Evolutionary conservation across 2,329 filamentous ascomycete species (phyloP), one percentile per base, ranked within the genome.

Genomic region (Colletotrichum caudatum): DNA sequence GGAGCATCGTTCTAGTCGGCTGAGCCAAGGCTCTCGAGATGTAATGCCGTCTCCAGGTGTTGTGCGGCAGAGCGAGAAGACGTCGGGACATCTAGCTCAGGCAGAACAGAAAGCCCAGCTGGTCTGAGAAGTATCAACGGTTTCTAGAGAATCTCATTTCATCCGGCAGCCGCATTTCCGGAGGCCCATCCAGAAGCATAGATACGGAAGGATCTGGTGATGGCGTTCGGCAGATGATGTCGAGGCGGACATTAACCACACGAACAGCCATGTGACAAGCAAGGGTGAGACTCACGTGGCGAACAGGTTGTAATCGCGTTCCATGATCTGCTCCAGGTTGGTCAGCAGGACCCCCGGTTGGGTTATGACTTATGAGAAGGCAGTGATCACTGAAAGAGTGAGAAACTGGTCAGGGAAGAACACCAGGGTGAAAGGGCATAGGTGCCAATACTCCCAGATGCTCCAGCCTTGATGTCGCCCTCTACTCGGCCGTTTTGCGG

Each of bases 1-100:
- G 64, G 64, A 68, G 53, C 29, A 63, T 6, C 44, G 39, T 3
- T 68, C 64, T 12, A 29, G 69, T 5, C 41, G 57, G 9, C 37
- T 60, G 37, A 54, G 26, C 11, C 60, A 20, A 35, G n/a, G 23
- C 16, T 5, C n/a, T 23, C 60, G 48, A 8, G 29, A 33, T 14
- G 5, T 5, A 6, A 6, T n/a, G 39, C 37, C 44, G n/a, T 9
- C 57, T 26, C 33, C 6, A 7, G n/a, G 46, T 0, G 9, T 54
- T 8, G 4, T 56, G 33, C 37, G 20, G 41, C 23, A n/a, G 4
- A n/a, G 12, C 1, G 59, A 59, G 12, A 44, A 59, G 12, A 12
- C 18, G 26, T 68, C 58, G 9, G 2, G 69, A 11, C 60, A 68
- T 37, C 51, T 58, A 12, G 64, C 53, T 26, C 23, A 59, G 29